Percentiles rank a stretch among this genome's conserved stretches.
phyloP scores from a whole-genome alignment of 225 moss, liverwort and hornwort species.

The Pleurozium schreberi region DNA sequence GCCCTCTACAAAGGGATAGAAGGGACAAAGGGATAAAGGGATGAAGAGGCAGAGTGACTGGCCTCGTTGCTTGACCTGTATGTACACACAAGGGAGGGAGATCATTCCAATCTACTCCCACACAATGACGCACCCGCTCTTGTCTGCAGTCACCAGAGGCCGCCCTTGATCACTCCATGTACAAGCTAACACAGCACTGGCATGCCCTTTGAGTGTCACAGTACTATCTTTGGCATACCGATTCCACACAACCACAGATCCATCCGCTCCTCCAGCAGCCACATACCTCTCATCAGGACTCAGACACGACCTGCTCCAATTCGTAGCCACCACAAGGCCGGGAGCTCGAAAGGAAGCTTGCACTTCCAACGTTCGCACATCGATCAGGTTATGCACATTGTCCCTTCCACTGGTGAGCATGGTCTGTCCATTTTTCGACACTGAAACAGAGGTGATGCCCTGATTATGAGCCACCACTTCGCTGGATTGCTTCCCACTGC shows the following conservation, averaged over 20 bases:
- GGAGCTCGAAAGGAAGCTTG: constrained; percentile 68
- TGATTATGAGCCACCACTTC: constrained; percentile 82
- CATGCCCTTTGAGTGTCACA: constrained; percentile 53
- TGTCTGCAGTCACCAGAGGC: constrained; percentile 72
- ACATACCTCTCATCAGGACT: constrained; percentile 76
- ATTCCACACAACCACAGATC: constrained; percentile 73
- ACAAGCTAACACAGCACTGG: constrained; percentile 57
- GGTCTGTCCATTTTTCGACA: constrained; percentile 57
- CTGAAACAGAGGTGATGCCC: constrained; percentile 75
- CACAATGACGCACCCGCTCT: constrained; percentile 62
- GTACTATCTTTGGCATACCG: constrained; percentile 39
- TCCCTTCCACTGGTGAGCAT: constrained; percentile 78
- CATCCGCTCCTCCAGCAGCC: constrained; percentile 71
- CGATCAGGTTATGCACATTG: constrained; percentile 73
- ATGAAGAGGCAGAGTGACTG: neutral
- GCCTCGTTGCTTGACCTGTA: neutral
- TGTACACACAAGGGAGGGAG: neutral
- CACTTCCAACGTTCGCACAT: constrained; percentile 74
- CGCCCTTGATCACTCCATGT: constrained; percentile 74
- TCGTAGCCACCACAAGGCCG: constrained; percentile 53
- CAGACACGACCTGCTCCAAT: constrained; percentile 77
- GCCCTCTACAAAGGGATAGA: neutral
- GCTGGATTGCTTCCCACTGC: constrained; percentile 70
- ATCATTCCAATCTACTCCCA: constrained; percentile 46
- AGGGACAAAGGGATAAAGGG: neutral